A percentile compares a stretch with the other conserved stretches of the same genome.
Conservation (phyloP, 169 alveolate genomes). For the Miamiensis avidus region DNA sequence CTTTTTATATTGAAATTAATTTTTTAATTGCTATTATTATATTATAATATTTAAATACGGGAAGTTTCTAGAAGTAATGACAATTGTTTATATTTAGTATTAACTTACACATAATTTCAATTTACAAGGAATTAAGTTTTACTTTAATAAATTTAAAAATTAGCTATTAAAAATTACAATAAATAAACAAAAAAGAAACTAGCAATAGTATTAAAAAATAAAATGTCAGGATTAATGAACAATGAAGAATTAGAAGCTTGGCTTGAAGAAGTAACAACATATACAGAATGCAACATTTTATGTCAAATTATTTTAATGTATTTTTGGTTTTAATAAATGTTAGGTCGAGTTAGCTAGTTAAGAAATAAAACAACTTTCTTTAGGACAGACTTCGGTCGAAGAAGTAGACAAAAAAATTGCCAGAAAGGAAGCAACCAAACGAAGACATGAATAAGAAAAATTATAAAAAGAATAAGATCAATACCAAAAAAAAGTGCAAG, state of each 20-base stretch:
- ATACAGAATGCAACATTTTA: no score
- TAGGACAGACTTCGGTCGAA: slow-evolving; percentile 49
- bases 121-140: no score
- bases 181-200: neutral
- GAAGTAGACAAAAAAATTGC: slow-evolving; percentile 48
- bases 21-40: no score
- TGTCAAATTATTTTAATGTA: no score
- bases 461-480: slow-evolving; percentile 45
- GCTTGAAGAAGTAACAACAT: slow-evolving; percentile 51
- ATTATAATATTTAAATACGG: no score
- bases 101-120: no score
- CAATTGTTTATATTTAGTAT: no score
- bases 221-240: slow-evolving; percentile 3
- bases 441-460: slow-evolving; percentile 56
- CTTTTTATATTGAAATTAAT: no score
- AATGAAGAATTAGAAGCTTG: slow-evolving; percentile 66
- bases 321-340: no score
- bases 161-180: neutral
- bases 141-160: no score
- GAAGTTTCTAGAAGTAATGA: no score
- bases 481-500: slow-evolving; percentile 52
- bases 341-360: slow-evolving; percentile 50
- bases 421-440: slow-evolving; percentile 33
- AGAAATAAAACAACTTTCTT: slow-evolving; percentile 57
- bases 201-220: neutral